Percentiles rank a stretch among this genome's conserved stretches.
Conservation (phyloP, 225 moss, liverwort and hornwort species). For the Physcomitrellopsis africana region DNA sequence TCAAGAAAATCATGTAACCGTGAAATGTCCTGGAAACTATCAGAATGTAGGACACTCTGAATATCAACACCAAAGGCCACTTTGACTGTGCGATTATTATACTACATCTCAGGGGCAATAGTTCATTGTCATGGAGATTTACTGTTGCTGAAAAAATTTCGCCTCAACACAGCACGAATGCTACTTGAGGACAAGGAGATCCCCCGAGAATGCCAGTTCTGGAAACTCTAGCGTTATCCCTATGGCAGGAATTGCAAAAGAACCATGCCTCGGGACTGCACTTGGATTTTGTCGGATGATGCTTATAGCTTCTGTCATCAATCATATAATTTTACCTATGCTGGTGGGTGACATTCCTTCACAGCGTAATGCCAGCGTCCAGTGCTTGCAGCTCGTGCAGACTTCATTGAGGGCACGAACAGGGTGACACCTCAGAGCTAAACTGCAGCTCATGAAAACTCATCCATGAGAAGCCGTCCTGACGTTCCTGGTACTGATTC, state of each 20-base stretch:
- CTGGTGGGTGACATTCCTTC: constrained; percentile 20
- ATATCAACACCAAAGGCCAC: constrained; percentile 18
- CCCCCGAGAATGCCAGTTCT: not conserved
- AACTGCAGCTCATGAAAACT: constrained; percentile 40
- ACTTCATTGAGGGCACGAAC: constrained; percentile 5
- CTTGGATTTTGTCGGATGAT: constrained; percentile 18
- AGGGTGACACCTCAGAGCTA: constrained; percentile 23
- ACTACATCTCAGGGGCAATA: constrained; percentile 2
- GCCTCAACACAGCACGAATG: no score
- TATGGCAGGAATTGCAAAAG: not conserved
- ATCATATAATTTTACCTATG: constrained; percentile 23
- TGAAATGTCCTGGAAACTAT: constrained; percentile 5
- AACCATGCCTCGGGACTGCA: constrained; percentile 12
- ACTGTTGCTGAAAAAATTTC: no score
- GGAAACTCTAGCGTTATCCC: constrained; percentile 9
- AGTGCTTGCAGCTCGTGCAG: constrained; percentile 21
- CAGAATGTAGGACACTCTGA: constrained; percentile 20
- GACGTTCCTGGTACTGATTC: not conserved
- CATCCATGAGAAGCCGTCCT: constrained; percentile 6
- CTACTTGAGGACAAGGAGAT: not conserved
- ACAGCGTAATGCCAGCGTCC: not conserved
- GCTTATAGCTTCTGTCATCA: constrained; percentile 19
- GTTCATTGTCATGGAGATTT: not conserved
- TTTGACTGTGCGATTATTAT: no score
- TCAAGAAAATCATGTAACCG: constrained; percentile 15